These are phyloP conservation scores for Zymoseptoria ardabiliae DNA, from an alignment of 2,329 filamentous ascomycete genomes.

Conservation along the genomic window DNA sequence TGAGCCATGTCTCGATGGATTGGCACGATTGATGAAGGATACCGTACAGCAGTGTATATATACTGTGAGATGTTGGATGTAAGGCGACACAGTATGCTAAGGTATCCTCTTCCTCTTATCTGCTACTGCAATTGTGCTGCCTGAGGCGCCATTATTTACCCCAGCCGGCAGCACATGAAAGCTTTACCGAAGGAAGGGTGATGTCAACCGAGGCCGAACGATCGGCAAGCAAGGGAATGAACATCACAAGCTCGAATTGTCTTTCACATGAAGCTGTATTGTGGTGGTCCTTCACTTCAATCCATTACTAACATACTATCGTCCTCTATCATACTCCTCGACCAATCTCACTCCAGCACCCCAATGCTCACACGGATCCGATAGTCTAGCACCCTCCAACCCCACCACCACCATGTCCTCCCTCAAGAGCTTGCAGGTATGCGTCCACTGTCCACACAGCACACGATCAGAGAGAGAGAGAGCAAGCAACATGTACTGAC, in stretches of 20 bases:
- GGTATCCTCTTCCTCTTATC: not conserved
- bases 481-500: not conserved
- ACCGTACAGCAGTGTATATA: not conserved
- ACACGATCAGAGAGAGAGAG: too few species aligned
- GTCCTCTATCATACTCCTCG: not conserved
- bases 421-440: slow-evolving; percentile 12
- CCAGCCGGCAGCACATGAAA: not conserved
- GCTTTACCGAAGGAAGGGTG: not conserved
- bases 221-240: not conserved
- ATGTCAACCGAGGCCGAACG: not conserved
- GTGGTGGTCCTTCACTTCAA: not conserved
- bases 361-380: not conserved
- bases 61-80: not conserved
- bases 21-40: not conserved
- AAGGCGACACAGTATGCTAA: not conserved
- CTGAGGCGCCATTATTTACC: not conserved
- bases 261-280: not conserved
- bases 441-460: not conserved
- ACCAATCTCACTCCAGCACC: not conserved
- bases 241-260: not conserved
- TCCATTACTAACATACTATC: not conserved
- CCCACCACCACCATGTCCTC: slow-evolving; percentile 7
- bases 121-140: not conserved
- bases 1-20: not conserved
- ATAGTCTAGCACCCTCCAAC: not conserved